Evolutionary conservation across 2,329 filamentous ascomycete species (phyloP).

Genomic region (Lachnellula arida): DNA sequence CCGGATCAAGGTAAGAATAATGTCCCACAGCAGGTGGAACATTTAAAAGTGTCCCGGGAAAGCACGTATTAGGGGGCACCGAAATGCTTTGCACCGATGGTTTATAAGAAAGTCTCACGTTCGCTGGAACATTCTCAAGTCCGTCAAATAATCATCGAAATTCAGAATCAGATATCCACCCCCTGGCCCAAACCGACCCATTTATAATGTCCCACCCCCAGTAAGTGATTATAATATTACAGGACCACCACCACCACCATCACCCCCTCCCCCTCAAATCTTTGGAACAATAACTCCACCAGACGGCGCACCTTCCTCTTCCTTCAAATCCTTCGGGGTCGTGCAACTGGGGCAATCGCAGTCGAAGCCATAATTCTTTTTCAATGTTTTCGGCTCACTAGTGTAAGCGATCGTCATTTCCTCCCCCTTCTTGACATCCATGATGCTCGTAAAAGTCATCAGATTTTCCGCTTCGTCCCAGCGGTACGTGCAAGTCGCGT

Average conservation of each 20-base stretch:
- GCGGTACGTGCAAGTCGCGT: constrained; percentile 40
- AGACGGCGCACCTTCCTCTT: background rate
- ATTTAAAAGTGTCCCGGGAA: too few species aligned
- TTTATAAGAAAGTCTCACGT: too few species aligned
- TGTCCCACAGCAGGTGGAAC: too few species aligned
- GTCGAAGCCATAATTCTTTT: constrained; percentile 46
- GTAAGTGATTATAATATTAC: too few species aligned
- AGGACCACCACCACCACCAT: background rate
- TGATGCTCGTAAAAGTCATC: constrained; percentile 40
- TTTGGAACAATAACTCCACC: background rate
- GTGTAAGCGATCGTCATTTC: constrained; percentile 52
- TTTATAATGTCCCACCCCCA: too few species aligned
- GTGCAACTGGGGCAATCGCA: constrained; percentile 47
- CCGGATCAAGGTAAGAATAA: too few species aligned
- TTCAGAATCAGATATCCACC: too few species aligned
- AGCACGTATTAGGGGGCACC: too few species aligned
- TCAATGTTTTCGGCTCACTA: constrained; percentile 35
- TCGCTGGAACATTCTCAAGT: too few species aligned
- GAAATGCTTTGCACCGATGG: too few species aligned
- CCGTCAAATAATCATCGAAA: too few species aligned
- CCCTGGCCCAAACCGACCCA: too few species aligned
- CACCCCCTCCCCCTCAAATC: background rate
- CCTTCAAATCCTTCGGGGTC: background rate
- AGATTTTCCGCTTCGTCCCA: constrained; percentile 29
- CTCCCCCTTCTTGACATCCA: constrained; percentile 37